Evolutionary conservation across 176 grass and related monocot genomes (phyloP).

Genomic region (Dendrocalamus sinicus): DNA sequence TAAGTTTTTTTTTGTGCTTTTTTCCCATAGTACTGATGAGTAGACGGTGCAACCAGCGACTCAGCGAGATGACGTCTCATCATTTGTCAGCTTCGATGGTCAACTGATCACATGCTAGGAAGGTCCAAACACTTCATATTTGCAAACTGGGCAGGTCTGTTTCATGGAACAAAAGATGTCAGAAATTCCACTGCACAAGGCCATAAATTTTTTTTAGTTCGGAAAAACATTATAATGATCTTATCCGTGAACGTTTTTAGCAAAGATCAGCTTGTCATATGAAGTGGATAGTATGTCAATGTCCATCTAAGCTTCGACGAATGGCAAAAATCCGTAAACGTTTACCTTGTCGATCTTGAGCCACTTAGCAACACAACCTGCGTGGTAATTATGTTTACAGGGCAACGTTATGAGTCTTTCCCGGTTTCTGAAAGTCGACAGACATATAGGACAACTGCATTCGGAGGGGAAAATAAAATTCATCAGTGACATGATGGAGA

Average conservation of each 20-base stretch:
- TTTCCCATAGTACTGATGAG: background rate
- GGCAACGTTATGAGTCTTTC: constrained; percentile 73
- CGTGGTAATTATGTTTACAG: constrained; percentile 80
- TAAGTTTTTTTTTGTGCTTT: background rate
- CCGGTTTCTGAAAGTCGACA: constrained; percentile 55
- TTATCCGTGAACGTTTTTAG: too few relatives aligned
- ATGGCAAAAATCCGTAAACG: background rate
- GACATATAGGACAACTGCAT: constrained; percentile 83
- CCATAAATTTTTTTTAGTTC: background rate
- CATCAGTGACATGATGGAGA: constrained; percentile 21
- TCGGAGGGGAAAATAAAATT: background rate
- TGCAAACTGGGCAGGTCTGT: constrained; percentile 87
- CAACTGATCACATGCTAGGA: constrained; percentile 25
- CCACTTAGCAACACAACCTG: constrained; percentile 61
- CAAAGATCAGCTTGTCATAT: background rate
- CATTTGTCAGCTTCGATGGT: background rate
- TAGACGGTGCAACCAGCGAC: background rate
- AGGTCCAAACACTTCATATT: constrained; percentile 79
- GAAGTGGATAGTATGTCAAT: background rate
- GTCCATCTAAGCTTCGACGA: background rate
- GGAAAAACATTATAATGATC: background rate
- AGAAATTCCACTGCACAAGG: background rate
- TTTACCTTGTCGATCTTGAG: constrained; percentile 84
- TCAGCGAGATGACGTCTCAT: background rate
- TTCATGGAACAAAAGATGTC: constrained; percentile 16